Evolutionary conservation across 2,329 filamentous ascomycete species (phyloP).

Genomic region (Calonectria fujianensis): DNA sequence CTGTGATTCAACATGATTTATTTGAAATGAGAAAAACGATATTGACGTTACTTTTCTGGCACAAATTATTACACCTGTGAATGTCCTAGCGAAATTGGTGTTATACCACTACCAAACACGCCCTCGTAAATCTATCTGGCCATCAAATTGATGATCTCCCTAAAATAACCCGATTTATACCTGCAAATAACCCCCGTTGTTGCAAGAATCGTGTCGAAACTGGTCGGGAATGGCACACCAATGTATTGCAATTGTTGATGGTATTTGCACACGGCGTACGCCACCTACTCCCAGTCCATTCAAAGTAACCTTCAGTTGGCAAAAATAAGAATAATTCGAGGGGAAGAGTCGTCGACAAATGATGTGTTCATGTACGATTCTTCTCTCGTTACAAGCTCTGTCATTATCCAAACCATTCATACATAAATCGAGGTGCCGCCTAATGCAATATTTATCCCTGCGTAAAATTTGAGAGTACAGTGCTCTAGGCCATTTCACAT

Average conservation of each 20-base stretch:
- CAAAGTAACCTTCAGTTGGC: no score
- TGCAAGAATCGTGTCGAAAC: no score
- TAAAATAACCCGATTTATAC: not conserved
- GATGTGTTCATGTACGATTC: not conserved
- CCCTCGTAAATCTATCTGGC: not conserved
- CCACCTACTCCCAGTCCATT: no score
- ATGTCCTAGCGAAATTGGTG: not conserved
- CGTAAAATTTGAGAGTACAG: no score
- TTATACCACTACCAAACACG: not conserved
- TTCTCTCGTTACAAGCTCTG: not conserved
- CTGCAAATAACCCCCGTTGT: not conserved
- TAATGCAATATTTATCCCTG: no score
- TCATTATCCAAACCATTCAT: not conserved
- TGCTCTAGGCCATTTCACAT: no score
- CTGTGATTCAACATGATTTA: conserved; percentile 34
- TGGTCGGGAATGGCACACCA: no score
- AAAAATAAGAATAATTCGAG: no score
- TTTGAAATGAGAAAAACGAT: conserved; percentile 9
- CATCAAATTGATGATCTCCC: not conserved
- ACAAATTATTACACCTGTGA: not conserved
- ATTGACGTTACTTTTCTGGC: not conserved
- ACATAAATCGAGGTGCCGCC: not conserved
- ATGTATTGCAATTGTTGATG: no score
- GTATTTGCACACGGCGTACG: no score
- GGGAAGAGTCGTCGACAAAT: not conserved